Evolutionary conservation across 2,329 filamentous ascomycete species (phyloP).

Genomic region (Hypomyces rosellus): DNA sequence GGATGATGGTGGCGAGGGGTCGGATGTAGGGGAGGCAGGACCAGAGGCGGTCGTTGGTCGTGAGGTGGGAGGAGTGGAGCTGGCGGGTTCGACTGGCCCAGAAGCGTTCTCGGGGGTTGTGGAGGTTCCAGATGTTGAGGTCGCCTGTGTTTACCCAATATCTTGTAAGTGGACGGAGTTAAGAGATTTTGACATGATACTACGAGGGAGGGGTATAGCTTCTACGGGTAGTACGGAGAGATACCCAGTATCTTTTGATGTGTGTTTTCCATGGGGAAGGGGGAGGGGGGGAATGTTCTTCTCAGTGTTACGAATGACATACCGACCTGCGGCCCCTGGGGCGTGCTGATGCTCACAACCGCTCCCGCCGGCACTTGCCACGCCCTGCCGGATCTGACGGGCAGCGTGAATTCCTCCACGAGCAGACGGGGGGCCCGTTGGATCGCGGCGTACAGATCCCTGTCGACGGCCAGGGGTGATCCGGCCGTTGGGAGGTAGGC

Average conservation of each 20-base stretch:
- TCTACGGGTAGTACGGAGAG: too few species aligned
- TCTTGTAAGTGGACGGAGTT: neutral
- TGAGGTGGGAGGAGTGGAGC: slow-evolving; percentile 69
- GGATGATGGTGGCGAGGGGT: slow-evolving; percentile 64
- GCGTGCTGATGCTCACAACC: slow-evolving; percentile 68
- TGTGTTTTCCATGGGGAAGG: too few species aligned
- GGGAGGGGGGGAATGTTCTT: too few species aligned
- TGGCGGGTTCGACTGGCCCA: slow-evolving; percentile 77
- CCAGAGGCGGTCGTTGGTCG: slow-evolving; percentile 68
- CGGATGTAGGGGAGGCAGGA: slow-evolving; percentile 70
- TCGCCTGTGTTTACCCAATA: slow-evolving; percentile 48
- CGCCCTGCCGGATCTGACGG: slow-evolving; percentile 66
- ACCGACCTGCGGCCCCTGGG: slow-evolving; percentile 69
- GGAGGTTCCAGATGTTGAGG: slow-evolving; percentile 72
- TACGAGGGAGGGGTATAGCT: neutral
- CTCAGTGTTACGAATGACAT: too few species aligned
- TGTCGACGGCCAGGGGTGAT: slow-evolving; percentile 39
- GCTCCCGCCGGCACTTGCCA: slow-evolving; percentile 64
- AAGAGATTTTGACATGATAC: too few species aligned
- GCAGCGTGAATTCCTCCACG: slow-evolving; percentile 53
- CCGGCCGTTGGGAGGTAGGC: slow-evolving; percentile 41
- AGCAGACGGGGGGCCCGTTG: slow-evolving; percentile 39
- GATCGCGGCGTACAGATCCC: slow-evolving; percentile 53
- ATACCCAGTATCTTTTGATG: too few species aligned
- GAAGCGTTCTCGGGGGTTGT: slow-evolving; percentile 73